A percentile compares a stretch with the other conserved stretches of the same genome.
Evolutionary conservation across 148 eudicot species (phyloP).

Genomic region (Persicaria maculosa): DNA sequence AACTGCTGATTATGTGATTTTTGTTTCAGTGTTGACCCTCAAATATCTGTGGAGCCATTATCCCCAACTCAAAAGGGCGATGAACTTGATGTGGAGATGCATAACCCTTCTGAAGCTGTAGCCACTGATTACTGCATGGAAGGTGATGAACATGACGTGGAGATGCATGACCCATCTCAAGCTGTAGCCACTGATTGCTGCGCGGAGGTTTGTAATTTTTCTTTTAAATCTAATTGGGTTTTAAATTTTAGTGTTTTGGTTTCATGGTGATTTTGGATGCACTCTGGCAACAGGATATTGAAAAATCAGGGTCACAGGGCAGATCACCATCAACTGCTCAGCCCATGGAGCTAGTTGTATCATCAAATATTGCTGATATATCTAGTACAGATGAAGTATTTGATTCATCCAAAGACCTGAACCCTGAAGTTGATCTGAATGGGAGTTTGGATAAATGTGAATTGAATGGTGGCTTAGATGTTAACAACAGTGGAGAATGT

Average conservation of each 20-base stretch:
- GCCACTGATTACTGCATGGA: background rate
- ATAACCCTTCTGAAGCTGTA: constrained; percentile 26
- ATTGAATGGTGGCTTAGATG: background rate
- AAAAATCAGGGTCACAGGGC: constrained; percentile 2
- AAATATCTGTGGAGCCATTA: constrained; percentile 31
- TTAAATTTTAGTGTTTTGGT: background rate
- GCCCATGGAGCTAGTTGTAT: constrained; percentile 5
- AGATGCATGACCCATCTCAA: constrained; percentile 22
- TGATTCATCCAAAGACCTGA: constrained; percentile 11
- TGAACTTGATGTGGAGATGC: constrained; percentile 29
- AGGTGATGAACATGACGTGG: constrained; percentile 34
- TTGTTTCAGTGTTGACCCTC: constrained; percentile 48
- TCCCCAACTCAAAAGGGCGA: constrained; percentile 29
- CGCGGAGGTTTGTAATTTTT: constrained; percentile 13
- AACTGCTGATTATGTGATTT: constrained; percentile 3
- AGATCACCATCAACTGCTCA: constrained; percentile 1
- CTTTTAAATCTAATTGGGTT: background rate
- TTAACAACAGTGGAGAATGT: background rate
- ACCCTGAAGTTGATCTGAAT: constrained; percentile 5
- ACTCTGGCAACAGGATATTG: background rate
- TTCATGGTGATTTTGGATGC: background rate
- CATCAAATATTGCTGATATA: background rate
- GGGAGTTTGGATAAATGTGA: constrained; percentile 5
- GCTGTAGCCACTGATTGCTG: constrained; percentile 14
- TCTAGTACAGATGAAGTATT: constrained; percentile 1